Evolutionary conservation across 192 early-diverging fungal species (phyloP).

Genomic region (Backusella parvicylindrica): DNA sequence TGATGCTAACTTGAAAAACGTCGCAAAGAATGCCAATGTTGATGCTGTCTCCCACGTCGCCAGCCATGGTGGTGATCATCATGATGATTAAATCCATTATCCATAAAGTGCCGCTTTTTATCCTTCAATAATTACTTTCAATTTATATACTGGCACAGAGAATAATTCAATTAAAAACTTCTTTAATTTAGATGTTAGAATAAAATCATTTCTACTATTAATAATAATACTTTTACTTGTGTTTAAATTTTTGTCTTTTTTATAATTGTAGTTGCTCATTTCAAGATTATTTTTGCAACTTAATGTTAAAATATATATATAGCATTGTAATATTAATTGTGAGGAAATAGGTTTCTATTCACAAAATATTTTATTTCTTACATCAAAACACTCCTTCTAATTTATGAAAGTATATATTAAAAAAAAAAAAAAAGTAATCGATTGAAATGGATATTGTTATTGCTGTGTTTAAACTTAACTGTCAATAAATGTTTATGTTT

Average conservation of each 20-base stretch:
- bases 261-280: background rate
- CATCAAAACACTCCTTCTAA: background rate
- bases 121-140: background rate
- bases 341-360: too few species aligned
- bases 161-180: slow-evolving; percentile 2
- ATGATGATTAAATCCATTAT: background rate
- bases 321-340: too few species aligned
- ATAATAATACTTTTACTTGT: background rate
- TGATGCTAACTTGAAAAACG: background rate
- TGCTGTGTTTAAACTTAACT: background rate
- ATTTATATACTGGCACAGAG: background rate
- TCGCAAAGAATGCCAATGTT: background rate
- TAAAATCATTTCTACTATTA: background rate
- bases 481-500: background rate
- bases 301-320: too few species aligned
- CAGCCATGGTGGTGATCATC: background rate
- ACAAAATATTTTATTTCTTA: too few species aligned
- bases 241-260: background rate
- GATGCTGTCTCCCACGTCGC: background rate
- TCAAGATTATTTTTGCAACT: background rate
- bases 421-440: background rate
- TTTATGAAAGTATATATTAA: background rate
- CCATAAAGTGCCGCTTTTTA: background rate
- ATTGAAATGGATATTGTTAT: background rate
- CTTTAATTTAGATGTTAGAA: background rate